Base-by-base conservation (phyloP, 441 rosid genomes). In the Geranium incanum region DNA sequence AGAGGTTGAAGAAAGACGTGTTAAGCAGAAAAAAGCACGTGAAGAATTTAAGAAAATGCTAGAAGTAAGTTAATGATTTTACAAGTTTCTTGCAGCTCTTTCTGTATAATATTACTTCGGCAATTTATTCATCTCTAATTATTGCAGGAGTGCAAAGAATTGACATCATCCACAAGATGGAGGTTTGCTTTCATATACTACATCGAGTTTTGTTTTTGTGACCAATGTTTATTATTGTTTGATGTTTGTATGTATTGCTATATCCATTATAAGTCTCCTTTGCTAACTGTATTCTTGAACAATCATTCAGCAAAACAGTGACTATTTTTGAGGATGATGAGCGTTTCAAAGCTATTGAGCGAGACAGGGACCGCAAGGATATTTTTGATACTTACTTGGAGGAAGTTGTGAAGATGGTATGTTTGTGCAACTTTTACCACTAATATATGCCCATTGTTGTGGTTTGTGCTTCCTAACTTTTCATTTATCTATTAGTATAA, bases 291-390 rank as follows among this genome's bases (percentile, higher is more conserved):
- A 62, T 64, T 48, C 55, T 69, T 76, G 65, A 72, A 72, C 66
- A 48, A 69, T 74, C 65, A 73, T 80, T 78, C 91, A 89, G 95
- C 84, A 89, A 87, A 84, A 85, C 83, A 59, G 80, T 75, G 74
- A 67, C 81, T 21, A 80, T 87, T 72, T 81, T 89, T 76, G 89
- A 87, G 81, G 83, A 82, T 75, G 89, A 87, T 69, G 88, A 87
- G 57, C 86, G 89, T 68, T 89, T 84, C 70, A 83, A 84, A 86
- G 89, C 85, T 74, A 73, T 89, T 77, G 92, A 87, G 63, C 82
- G 90, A 71, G 95, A 87, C 69, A 87, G 83, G 76, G 95, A 89
- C 55, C 87, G 95, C 69, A 87, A 79, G 82, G 87, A 86, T 76
- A 72, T 87, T 59, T 89, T 86, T 79, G 91, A 87, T 74, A 84